Percentiles rank a stretch among this genome's conserved stretches.
These are phyloP conservation scores for Aristolochia contorta DNA, from an alignment of 164 flowering plant species.

Conservation along the genomic window DNA sequence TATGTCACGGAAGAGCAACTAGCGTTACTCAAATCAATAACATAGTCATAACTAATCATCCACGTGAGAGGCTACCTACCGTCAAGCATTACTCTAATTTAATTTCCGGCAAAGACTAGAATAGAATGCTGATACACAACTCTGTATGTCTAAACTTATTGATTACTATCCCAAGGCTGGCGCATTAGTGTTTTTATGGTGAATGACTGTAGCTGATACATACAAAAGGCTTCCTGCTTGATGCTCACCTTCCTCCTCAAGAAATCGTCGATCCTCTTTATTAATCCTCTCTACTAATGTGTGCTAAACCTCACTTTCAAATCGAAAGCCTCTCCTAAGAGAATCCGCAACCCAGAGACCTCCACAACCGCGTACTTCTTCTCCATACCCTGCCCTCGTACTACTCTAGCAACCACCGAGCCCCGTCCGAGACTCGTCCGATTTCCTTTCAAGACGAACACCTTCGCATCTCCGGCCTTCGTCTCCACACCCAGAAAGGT, in stretches of 20 bases:
- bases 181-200: too few relatives aligned
- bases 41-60: too few relatives aligned
- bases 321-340: slow-evolving; percentile 35
- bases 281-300: not conserved
- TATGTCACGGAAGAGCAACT: too few relatives aligned
- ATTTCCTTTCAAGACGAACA: not conserved
- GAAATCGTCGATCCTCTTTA: not conserved
- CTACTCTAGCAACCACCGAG: slow-evolving; percentile 4
- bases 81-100: too few relatives aligned
- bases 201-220: not conserved
- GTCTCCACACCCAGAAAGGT: slow-evolving; percentile 40
- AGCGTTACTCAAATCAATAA: too few relatives aligned
- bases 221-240: not conserved
- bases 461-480: not conserved
- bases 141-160: too few relatives aligned
- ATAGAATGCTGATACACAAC: too few relatives aligned
- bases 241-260: not conserved
- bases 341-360: slow-evolving; percentile 24
- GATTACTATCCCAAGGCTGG: too few relatives aligned
- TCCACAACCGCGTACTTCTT: slow-evolving; percentile 19
- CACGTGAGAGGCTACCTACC: too few relatives aligned
- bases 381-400: not conserved
- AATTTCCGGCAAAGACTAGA: too few relatives aligned
- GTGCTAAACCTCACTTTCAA: slow-evolving; percentile 7
- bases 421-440: not conserved